Evolutionary conservation across 352 stramenopile genomes (phyloP), one percentile per base, ranked within the genome.

Genomic region (Globisporangium cederbergense): DNA sequence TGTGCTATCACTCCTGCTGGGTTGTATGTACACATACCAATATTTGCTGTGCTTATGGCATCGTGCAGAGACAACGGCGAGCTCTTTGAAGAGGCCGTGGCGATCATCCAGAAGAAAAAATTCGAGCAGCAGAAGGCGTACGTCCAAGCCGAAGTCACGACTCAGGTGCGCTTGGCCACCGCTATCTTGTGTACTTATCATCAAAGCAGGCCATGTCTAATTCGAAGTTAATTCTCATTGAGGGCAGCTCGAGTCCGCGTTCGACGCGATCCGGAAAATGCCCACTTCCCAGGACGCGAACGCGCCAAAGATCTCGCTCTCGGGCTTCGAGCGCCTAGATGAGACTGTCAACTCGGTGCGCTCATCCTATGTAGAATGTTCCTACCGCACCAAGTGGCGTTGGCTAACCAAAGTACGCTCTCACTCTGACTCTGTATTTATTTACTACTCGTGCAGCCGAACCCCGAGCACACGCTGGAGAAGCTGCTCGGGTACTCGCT

Each of bases 101-200:
- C 74, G 43, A 68, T 74, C 34, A 77, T 95, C 68, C 75, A 89
- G 42, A 78, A 77, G 60, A 89, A 89, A 56, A 89, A 91, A 49
- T 93, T 92, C 58, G 84, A 92, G 40, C 73, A 95, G 70, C 86
- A 95, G 64, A 88, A 88, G 67, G 58, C 77, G 45, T 90, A 84
- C 58, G 82, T 91, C 54, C 84, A 93, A 57, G 60, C 78, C 10
- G 69, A 88, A 64, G 67, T 91, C 25, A 69, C 71, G 4, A 74
- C 81, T 0, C 86, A 95, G 74, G 80, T 88, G 22, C 34, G 62
- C 40, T 30, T 28, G 18, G 10, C 18, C 28, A 6, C 14, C 13
- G 32, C 40, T 56, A 2, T 8, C 11, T 13, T 8, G 7, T 25
- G 20, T 5, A 36, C 14, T 34, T 9, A 14, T 16, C 2, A 42